Percentiles rank a stretch among this genome's conserved stretches.
Evolutionary conservation across 495 filamentous ascomycete species (phyloP).

Genomic region (Penicillium coprophilum): DNA sequence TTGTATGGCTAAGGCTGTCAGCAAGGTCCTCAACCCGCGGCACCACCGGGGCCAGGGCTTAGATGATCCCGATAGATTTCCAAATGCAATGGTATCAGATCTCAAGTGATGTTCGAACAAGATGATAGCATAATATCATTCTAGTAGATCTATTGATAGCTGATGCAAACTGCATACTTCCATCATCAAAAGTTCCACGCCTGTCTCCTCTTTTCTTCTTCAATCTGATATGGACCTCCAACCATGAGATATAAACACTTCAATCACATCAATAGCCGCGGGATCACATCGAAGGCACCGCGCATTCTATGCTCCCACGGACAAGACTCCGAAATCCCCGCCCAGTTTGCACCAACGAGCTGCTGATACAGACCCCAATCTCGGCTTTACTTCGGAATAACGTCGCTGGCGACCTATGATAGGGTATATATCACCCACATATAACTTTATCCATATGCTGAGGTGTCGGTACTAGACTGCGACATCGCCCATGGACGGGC

Average conservation of each 20-base stretch:
- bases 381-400: background rate
- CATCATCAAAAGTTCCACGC: background rate
- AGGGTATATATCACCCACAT: background rate
- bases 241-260: background rate
- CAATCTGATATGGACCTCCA: background rate
- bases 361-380: background rate
- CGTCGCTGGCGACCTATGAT: background rate
- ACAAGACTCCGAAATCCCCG: background rate
- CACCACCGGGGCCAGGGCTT: constrained; percentile 2
- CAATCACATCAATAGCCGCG: background rate
- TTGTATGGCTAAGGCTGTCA: constrained; percentile 15
- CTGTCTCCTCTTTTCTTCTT: background rate
- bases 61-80: background rate
- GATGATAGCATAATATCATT: background rate
- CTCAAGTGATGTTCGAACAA: background rate
- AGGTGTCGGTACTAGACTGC: too few relatives aligned
- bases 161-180: background rate
- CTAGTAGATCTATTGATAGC: background rate
- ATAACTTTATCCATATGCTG: background rate
- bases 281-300: background rate
- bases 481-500: too few relatives aligned
- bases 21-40: constrained; percentile 28
- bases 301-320: background rate
- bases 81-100: background rate
- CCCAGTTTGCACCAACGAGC: background rate